Evolutionary conservation across 1,284 basidiomycete species (phyloP), one percentile per base, ranked within the genome.

Genomic region (Boletellus deceptivus): DNA sequence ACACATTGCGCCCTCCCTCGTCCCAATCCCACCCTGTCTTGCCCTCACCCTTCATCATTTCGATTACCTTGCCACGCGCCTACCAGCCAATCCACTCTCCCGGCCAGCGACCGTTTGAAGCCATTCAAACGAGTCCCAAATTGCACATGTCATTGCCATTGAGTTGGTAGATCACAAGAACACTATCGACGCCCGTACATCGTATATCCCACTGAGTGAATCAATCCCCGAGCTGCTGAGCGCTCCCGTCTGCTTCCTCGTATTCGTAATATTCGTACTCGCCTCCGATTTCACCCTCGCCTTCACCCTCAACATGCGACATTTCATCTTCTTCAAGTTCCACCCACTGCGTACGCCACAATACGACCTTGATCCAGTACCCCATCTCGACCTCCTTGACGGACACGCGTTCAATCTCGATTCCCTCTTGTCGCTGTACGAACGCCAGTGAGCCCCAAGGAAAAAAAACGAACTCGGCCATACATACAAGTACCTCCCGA

Each of bases 301-400:
- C 31, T 3, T 24, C 43, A 33, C 7, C 40, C 16, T 46, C 46
- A 16, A 40, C n/a, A 3, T 27, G 29, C 14, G 29, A 14, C 29
- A 22, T 25, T 18, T 25, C 14, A 4, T 43, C 40, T 7, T 49
- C 41, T 22, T 29, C 27, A 22, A 3, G 22, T 29, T 29, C 27
- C 27, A 44, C 14, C 37, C 35, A 38, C 5, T 31, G 41, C 35
- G n/a, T 20, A 3, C 11, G n/a, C 35, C 29, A 49, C 17, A 3
- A 25, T 18, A 39, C 45, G 6, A 51, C 34, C 27, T 22, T 40
- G 45, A 63, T 35, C 52, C 60, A 64, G 40, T 64, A 61, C 11
- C 62, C 59, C 48, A 53, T 49, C 33, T 64, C 55, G 37, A 64
- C 29, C 11, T 59, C 47, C 6, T 48, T 39, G 3, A 56, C 20